phyloP scores from a whole-genome alignment of 1,139 yeast genomes.

The Suhomyces maxii region DNA sequence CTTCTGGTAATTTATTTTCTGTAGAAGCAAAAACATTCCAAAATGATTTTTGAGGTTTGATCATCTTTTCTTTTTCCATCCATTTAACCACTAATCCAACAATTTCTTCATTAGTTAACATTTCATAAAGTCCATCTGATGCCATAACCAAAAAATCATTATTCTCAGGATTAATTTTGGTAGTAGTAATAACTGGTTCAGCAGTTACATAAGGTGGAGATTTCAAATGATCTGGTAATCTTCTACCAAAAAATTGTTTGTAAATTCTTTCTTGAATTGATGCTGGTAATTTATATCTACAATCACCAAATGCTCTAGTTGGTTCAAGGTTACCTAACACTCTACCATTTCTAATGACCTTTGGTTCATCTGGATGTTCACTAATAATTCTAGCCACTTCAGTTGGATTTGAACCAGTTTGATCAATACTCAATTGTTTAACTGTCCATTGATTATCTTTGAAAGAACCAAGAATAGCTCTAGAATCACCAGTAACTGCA shows the following conservation, averaged over 20 bases:
- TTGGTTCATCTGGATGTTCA: conserved; percentile 91
- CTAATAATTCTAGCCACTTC: conserved; percentile 81
- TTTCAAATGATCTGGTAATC: conserved; percentile 72
- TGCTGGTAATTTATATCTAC: conserved; percentile 78
- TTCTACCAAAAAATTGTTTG: conserved; percentile 78
- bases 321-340: conserved; percentile 96
- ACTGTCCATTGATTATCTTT: conserved; percentile 83
- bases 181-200: conserved; percentile 87
- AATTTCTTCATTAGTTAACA: conserved; percentile 89
- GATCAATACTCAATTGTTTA: conserved; percentile 82
- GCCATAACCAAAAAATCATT: conserved; percentile 91
- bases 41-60: conserved; percentile 52
- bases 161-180: conserved; percentile 66
- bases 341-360: conserved; percentile 82
- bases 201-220: conserved; percentile 99
- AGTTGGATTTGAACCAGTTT: conserved; percentile 87
- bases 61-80: conserved; percentile 78
- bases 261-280: conserved; percentile 74
- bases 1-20: conserved; percentile 61
- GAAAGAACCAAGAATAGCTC: conserved; percentile 83
- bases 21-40: conserved; percentile 48
- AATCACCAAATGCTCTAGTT: conserved; percentile 95
- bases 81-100: conserved; percentile 91
- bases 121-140: conserved; percentile 90
- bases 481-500: conserved; percentile 95